phyloP scores from a whole-genome alignment of 192 early-diverging fungal genomes.

The Linnemannia hyalina region DNA sequence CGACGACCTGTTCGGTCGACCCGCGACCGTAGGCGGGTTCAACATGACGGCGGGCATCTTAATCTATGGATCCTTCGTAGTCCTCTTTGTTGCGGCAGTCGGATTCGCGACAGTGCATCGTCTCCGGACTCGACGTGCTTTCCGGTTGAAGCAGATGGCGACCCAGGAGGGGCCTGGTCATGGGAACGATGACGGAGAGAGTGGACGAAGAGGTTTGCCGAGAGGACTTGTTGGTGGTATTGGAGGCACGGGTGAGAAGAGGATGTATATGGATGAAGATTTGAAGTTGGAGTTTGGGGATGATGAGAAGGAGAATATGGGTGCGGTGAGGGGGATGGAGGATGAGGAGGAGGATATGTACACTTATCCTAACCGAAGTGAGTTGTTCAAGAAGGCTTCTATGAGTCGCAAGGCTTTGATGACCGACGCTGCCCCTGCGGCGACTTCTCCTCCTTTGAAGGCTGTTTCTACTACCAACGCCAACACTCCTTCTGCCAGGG shows the following conservation, averaged over 20 bases:
- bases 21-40: constrained; percentile 8
- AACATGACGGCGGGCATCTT: constrained; percentile 36
- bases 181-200: background rate
- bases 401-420: constrained; percentile 5
- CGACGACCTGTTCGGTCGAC: constrained; percentile 8
- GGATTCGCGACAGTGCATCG: constrained; percentile 1
- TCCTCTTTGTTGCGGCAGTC: background rate
- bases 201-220: background rate
- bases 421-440: constrained; percentile 9
- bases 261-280: background rate
- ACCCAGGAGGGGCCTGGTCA: background rate
- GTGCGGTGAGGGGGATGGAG: background rate
- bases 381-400: background rate
- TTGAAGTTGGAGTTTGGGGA: no score
- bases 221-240: background rate
- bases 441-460: background rate
- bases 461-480: background rate
- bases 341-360: background rate
- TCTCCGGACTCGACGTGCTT: background rate
- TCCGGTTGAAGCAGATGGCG: background rate
- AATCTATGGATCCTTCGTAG: constrained; percentile 8
- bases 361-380: background rate
- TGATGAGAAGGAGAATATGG: background rate
- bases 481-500: background rate
- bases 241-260: constrained; percentile 3